These are phyloP conservation scores for Clonostachys chloroleuca DNA, from an alignment of 2,329 filamentous ascomycete genomes.

Conservation along the genomic window DNA sequence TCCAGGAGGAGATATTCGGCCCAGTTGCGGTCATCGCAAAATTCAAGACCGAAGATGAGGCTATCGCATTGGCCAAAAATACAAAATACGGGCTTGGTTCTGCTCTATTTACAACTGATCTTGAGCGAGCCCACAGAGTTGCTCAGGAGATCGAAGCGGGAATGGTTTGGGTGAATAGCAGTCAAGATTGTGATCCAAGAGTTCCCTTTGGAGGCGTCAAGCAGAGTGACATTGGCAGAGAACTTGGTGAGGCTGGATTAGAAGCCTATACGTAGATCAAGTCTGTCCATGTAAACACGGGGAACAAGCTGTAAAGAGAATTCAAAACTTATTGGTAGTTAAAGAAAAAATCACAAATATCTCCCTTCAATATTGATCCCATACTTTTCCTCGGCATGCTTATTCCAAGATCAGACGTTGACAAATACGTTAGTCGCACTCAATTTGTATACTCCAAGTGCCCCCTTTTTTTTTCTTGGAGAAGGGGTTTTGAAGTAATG, in stretches of 20 bases:
- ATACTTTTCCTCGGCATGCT: too few species aligned
- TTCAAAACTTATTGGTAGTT: neutral
- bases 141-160: slow-evolving; percentile 47
- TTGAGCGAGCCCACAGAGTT: slow-evolving; percentile 26
- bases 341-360: neutral
- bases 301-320: slow-evolving; percentile 6
- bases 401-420: too few species aligned
- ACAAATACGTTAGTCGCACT: too few species aligned
- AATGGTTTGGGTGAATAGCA: slow-evolving; percentile 27
- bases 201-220: slow-evolving; percentile 42
- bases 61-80: slow-evolving; percentile 18
- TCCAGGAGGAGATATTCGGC: slow-evolving; percentile 16
- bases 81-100: slow-evolving; percentile 46
- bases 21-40: slow-evolving; percentile 12
- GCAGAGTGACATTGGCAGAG: slow-evolving; percentile 54
- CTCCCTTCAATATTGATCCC: too few species aligned
- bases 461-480: too few species aligned
- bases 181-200: slow-evolving; percentile 12
- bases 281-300: slow-evolving; percentile 19
- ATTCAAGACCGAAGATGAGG: slow-evolving; percentile 14
- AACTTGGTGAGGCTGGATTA: slow-evolving; percentile 33
- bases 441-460: too few species aligned
- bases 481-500: too few species aligned
- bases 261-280: slow-evolving; percentile 30
- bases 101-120: slow-evolving; percentile 48